phyloP scores from a whole-genome alignment of 2,329 filamentous ascomycete genomes.

The Tolypocladium ophioglossoides region DNA sequence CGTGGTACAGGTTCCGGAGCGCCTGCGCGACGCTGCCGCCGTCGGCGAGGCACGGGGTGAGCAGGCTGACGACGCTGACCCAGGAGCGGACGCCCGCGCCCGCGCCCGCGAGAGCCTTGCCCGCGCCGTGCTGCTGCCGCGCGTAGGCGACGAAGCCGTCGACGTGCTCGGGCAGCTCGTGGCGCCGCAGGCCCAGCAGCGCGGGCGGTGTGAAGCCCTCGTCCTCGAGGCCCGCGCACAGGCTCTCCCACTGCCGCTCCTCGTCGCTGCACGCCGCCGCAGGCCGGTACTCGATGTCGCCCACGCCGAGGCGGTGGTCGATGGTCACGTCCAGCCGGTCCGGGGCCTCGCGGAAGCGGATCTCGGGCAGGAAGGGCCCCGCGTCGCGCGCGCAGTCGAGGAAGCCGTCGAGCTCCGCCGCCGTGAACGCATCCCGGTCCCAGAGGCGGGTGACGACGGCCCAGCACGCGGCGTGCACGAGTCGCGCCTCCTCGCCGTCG shows the following conservation, averaged over 20 bases:
- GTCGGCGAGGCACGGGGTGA: not conserved
- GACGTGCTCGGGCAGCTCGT: not conserved
- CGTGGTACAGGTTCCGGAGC: conserved; percentile 3
- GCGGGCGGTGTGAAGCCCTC: conserved; percentile 2
- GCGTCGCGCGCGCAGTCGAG: conserved; percentile 4
- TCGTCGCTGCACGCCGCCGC: not conserved
- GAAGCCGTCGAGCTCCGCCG: conserved; percentile 5
- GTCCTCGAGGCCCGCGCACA: not conserved
- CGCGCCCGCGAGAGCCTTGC: not conserved
- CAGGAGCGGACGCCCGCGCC: not conserved
- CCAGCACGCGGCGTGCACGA: conserved; percentile 6
- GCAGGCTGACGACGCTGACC: conserved; percentile 2
- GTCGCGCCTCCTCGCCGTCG: not conserved
- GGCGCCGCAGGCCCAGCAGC: conserved; percentile 1
- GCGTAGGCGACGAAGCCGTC: conserved; percentile 1
- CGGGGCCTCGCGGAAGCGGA: conserved; percentile 3
- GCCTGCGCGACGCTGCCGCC: conserved; percentile 3
- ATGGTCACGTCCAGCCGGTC: conserved; percentile 4
- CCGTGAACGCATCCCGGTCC: conserved; percentile 1
- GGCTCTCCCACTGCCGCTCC: not conserved
- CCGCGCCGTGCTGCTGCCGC: not conserved
- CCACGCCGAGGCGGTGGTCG: conserved; percentile 2
- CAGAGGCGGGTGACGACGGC: conserved; percentile 2
- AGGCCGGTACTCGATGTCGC: conserved; percentile 2
- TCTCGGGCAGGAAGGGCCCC: conserved; percentile 3